Evolutionary conservation across 192 early-diverging fungal genomes (phyloP), one percentile per base, ranked within the genome.

Genomic region (Cladochytrium replicatum): DNA sequence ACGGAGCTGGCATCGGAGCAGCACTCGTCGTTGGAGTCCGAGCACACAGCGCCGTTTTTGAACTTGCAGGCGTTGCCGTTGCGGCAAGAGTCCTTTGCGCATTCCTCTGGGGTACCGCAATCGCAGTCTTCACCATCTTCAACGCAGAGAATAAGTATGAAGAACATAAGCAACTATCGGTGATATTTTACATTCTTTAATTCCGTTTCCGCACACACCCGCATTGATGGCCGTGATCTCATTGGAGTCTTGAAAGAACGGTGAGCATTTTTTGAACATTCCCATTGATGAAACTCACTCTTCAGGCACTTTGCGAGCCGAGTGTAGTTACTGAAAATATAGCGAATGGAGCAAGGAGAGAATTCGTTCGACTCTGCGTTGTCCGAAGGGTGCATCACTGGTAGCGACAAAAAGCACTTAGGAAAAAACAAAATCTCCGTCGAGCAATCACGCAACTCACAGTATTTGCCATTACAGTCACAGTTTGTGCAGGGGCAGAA

Each of bases 201-300:
- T 78, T 0, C 91, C 93, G 63, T 97, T 97, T 23, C 93, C 93
- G 57, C 93, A 97, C 65, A 97, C 91, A 24, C 83, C 74, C 6
- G 48, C 17, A 3, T 57, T 55, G 21, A 77, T 50, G 4, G 57
- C 29, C 5, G 26, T 26, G 26, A 73, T 29, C 4, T 57, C 51
- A 7, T 60, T 19, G 67, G 69, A 30, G 49, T 58, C 54, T 64
- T 28, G 5, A 58, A 34, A n/a, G n/a, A n/a, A n/a, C n/a, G n/a
- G n/a, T n/a, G n/a, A n/a, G n/a, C n/a, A n/a, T n/a, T n/a, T n/a
- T n/a, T n/a, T n/a, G n/a, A n/a, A n/a, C n/a, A n/a, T n/a, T n/a
- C n/a, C n/a, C n/a, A n/a, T n/a, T n/a, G n/a, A n/a, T n/a, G n/a
- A n/a, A n/a, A n/a, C n/a, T n/a, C n/a, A n/a, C n/a, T n/a, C n/a